Percentiles rank a stretch among this genome's conserved stretches.
phyloP scores from a whole-genome alignment of 495 filamentous ascomycete genomes.

The Penicillium paxilli region DNA sequence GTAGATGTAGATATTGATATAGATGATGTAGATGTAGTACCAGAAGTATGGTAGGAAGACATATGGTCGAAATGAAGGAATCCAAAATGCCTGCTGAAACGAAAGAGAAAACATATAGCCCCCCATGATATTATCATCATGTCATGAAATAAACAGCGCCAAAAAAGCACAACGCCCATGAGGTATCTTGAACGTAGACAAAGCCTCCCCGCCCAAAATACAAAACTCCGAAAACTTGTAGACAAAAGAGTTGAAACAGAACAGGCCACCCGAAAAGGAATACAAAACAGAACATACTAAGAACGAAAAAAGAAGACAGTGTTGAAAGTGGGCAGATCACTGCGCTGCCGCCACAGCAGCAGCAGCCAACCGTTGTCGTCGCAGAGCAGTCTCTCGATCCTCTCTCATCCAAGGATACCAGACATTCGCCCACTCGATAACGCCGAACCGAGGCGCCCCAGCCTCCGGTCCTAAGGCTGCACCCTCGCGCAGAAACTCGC shows the following conservation, averaged over 20 bases:
- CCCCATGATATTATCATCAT: neutral
- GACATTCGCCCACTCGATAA: conserved; percentile 39
- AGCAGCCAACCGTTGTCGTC: neutral
- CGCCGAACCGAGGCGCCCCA: conserved; percentile 32
- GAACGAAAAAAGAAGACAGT: conserved; percentile 5
- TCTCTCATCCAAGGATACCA: conserved; percentile 50
- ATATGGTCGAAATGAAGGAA: conserved; percentile 3
- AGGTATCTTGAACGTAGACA: conserved; percentile 1
- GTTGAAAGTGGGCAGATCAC: no score
- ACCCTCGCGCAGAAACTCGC: conserved; percentile 40
- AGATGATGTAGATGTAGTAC: neutral
- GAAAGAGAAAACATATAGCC: neutral
- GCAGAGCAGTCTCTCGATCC: conserved; percentile 8
- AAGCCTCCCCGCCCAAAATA: conserved; percentile 5
- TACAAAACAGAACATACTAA: conserved; percentile 9
- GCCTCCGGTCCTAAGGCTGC: conserved; percentile 8
- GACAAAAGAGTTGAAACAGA: no score
- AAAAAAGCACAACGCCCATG: neutral
- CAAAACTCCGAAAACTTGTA: neutral
- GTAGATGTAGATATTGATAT: no score
- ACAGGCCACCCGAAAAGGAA: conserved; percentile 3
- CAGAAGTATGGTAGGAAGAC: conserved; percentile 1
- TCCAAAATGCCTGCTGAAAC: neutral
- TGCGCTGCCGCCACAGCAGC: conserved; percentile 6
- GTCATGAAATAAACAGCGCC: neutral